Conservation (phyloP, 2,329 filamentous ascomycete genomes). For the Zarea fungicola region DNA sequence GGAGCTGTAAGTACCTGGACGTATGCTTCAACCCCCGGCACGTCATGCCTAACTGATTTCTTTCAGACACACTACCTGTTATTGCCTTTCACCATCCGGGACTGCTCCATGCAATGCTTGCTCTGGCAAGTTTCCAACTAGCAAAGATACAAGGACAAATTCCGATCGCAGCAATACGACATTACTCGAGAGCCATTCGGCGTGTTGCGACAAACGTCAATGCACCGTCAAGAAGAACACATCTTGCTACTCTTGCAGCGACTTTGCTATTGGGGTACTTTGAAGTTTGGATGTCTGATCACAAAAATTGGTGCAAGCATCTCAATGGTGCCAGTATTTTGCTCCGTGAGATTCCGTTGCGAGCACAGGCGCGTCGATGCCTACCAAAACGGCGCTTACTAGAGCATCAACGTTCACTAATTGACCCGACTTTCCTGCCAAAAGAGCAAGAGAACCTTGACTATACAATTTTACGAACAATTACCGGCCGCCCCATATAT, state of each 20-base stretch:
- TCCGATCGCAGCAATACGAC: conserved; percentile 76
- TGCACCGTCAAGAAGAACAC: conserved; percentile 61
- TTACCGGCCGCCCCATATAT: conserved; percentile 35
- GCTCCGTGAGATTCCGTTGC: conserved; percentile 75
- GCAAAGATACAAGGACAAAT: conserved; percentile 72
- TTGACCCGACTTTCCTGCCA: conserved; percentile 4
- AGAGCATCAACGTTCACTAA: conserved; percentile 11
- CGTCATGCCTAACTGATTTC: conserved; percentile 21
- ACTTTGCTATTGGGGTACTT: conserved; percentile 85
- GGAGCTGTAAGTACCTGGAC: conserved; percentile 47
- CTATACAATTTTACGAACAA: conserved; percentile 33
- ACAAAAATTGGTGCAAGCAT: conserved; percentile 93
- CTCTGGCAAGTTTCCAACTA: conserved; percentile 80
- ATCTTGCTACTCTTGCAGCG: conserved; percentile 80
- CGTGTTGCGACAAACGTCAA: conserved; percentile 71
- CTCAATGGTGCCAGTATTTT: conserved; percentile 78
- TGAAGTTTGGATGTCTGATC: conserved; percentile 90
- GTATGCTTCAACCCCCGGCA: not conserved
- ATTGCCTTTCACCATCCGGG: conserved; percentile 81
- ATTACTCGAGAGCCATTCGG: conserved; percentile 83
- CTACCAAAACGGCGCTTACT: conserved; percentile 52
- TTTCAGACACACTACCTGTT: conserved; percentile 75
- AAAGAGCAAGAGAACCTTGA: conserved; percentile 36
- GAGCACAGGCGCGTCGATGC: conserved; percentile 65
- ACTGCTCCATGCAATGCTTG: conserved; percentile 84